Conservation (phyloP, 164 flowering plant species). For the Annona cherimola region DNA sequence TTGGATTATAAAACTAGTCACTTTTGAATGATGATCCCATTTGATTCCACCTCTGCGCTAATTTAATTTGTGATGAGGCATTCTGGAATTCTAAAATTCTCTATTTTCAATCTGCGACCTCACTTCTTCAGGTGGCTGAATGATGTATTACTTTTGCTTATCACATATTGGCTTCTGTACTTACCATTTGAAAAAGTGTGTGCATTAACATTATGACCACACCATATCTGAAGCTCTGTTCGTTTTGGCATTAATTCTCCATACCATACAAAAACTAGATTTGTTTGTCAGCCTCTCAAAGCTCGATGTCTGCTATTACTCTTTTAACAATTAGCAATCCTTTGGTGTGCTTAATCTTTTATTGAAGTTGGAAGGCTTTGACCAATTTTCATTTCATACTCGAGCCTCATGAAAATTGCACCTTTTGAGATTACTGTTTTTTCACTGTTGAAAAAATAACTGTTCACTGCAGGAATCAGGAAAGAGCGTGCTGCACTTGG, state of each 20-base stretch:
- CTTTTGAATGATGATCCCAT: no score
- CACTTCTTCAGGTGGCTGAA: no score
- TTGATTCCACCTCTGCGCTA: no score
- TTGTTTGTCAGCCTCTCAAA: neutral
- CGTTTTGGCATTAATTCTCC: neutral
- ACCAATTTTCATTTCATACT: no score
- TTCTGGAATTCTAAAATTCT: neutral
- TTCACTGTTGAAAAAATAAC: neutral
- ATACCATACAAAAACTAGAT: neutral
- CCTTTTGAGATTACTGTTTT: neutral
- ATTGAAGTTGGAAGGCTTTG: neutral
- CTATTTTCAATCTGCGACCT: neutral
- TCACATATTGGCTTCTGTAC: neutral
- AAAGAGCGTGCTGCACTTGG: slow-evolving; percentile 89
- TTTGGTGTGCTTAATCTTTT: neutral
- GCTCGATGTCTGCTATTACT: neutral
- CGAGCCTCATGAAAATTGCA: no score
- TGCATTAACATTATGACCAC: neutral
- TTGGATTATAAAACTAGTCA: no score
- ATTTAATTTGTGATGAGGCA: no score
- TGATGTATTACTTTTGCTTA: neutral
- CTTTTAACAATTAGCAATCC: neutral
- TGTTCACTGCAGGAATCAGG: slow-evolving; percentile 52
- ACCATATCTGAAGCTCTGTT: neutral
- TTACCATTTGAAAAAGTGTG: neutral